Base-by-base conservation (phyloP, 371 early-diverging fungal species). In the Mucor indicus region DNA sequence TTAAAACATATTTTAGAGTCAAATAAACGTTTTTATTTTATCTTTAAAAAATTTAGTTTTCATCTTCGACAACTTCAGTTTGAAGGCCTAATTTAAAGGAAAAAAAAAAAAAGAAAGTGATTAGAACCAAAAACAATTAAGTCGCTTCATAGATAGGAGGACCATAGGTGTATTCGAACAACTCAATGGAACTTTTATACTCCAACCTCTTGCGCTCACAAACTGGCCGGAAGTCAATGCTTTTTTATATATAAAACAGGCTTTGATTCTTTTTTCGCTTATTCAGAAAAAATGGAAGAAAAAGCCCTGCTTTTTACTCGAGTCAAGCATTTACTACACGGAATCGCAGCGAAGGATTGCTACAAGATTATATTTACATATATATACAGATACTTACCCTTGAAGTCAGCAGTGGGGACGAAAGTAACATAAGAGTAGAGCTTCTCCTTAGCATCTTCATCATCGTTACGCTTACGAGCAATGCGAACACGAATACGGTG, bases 401-500 rank as follows among this genome's bases (percentile, higher is more conserved):
- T 91, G 84, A 93, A 95, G 64, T 79, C 68, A 57, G 87, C 72
- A 60, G 87, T 85, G 39, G 90, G 86, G 43, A 96, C 97, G 57
- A 73, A 81, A 62, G 89, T 76, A 49, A 93, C 95, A 54, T 81
- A 77, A 57, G 95, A 91, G 87, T 89, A 95, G 47, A 96, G 83
- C 87, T 95, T 94, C 79, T 94, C 92, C 68, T 84, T 87, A 67
- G 93, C 90, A 48, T 90, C 84, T 75, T 93, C 95, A 67, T 85
- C 91, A 55, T 96, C 97, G 80, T 92, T 93, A 70, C 95, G 86
- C 77, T 86, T 86, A 71, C 96, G 87, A 62, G 93, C 64, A 53
- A 95, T 70, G 52, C 95, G 91, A 48, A 96, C 86, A 59, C 97
- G 91, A 61, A 96, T 84, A 68, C 96, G 88, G 86, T 87, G 90